Evolutionary conservation across 2,329 filamentous ascomycete species (phyloP).

Genomic region (Diplodia corticola): DNA sequence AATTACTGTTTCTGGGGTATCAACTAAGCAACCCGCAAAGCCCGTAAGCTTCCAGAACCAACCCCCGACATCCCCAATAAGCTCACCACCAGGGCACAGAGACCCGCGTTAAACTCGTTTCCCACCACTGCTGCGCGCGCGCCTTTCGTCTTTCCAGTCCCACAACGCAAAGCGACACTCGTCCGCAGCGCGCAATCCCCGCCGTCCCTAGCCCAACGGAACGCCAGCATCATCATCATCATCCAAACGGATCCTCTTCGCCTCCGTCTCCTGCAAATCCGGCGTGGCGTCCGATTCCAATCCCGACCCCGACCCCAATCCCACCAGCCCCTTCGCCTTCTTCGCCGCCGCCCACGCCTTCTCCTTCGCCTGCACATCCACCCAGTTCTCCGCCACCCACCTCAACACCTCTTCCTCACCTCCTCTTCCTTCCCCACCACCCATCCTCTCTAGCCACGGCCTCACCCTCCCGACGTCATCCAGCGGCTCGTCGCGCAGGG

Average conservation of each 20-base stretch:
- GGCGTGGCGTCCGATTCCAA: not conserved
- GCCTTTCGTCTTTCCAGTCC: not conserved
- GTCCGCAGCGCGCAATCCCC: no score
- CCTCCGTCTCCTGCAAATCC: not conserved
- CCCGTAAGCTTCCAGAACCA: not conserved
- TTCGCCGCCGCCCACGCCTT: constrained; percentile 25
- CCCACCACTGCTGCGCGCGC: no score
- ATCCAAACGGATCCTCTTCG: not conserved
- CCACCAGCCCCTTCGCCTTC: not conserved
- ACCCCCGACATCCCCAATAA: not conserved
- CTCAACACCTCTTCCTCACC: constrained; percentile 24
- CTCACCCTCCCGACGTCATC: constrained; percentile 17
- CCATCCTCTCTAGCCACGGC: constrained; percentile 28
- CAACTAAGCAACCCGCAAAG: not conserved
- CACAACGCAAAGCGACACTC: not conserved
- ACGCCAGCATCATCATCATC: not conserved
- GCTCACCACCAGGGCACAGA: not conserved
- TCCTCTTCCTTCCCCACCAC: no score
- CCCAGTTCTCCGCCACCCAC: constrained; percentile 38
- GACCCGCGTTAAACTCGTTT: not conserved
- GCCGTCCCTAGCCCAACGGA: not conserved
- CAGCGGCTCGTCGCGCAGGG: constrained; percentile 26
- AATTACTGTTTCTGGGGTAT: not conserved
- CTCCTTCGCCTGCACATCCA: constrained; percentile 33
- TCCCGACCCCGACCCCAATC: no score